These are phyloP conservation scores for Wickerhamiella galacta DNA, from an alignment of 805 yeast genomes.

Conservation along the genomic window DNA sequence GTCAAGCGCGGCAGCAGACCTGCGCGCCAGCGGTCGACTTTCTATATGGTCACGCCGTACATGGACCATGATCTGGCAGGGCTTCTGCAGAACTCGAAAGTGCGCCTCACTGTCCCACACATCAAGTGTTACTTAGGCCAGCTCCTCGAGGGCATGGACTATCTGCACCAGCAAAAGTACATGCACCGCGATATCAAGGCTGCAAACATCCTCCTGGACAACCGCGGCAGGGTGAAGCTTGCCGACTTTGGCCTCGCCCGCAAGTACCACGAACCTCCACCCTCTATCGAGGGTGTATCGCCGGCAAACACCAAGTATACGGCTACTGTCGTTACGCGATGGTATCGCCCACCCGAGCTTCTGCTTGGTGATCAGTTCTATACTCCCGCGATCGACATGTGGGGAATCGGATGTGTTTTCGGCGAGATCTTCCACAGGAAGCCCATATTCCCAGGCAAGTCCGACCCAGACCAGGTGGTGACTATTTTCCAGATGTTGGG, in stretches of 20 bases:
- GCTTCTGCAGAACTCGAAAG: conserved; percentile 59
- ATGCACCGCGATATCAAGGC: conserved; percentile 90
- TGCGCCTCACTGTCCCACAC: conserved; percentile 43
- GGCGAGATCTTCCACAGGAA: conserved; percentile 71
- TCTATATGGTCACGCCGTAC: conserved; percentile 82
- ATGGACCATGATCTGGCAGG: conserved; percentile 90
- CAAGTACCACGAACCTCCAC: conserved; percentile 43
- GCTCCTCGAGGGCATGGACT: conserved; percentile 62
- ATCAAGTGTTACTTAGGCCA: conserved; percentile 74
- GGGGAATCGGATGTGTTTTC: conserved; percentile 96
- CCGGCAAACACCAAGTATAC: conserved; percentile 30
- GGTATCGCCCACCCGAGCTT: conserved; percentile 96
- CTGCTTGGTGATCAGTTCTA: conserved; percentile 70
- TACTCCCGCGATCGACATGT: conserved; percentile 89
- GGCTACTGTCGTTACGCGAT: conserved; percentile 78
- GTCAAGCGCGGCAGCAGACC: conserved; percentile 23
- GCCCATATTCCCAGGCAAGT: conserved; percentile 72
- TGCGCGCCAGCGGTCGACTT: conserved; percentile 23
- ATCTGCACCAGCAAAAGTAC: conserved; percentile 45
- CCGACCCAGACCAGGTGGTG: conserved; percentile 79
- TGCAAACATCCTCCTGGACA: conserved; percentile 77
- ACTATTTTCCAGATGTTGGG: conserved; percentile 71
- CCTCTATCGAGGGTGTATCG: conserved; percentile 32
- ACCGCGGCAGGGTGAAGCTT: conserved; percentile 60
- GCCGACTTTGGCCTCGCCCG: conserved; percentile 96